Base-by-base conservation (phyloP, 2,329 filamentous ascomycete genomes). In the Lachnellula occidentalis region DNA sequence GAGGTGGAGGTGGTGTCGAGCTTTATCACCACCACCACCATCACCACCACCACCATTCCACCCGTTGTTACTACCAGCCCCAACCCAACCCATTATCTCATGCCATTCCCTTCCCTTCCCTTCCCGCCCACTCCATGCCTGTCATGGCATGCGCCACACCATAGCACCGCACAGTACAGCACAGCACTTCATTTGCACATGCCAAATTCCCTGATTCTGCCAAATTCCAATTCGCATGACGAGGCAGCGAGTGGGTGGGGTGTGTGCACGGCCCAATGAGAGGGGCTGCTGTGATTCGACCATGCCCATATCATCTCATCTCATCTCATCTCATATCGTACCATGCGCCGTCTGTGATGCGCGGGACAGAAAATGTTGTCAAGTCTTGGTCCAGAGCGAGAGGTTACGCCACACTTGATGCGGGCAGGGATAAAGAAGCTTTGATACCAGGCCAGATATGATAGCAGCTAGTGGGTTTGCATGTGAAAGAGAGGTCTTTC, bases 101-200 rank as follows among this genome's bases (percentile, higher is more conserved):
- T 21, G 27, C 34, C 37, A 24, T 42, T 31, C 48, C n/a, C 5
- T 6, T 24, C n/a, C n/a, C n/a, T n/a, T n/a, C n/a, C n/a, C n/a
- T n/a, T n/a, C n/a, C n/a, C n/a, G n/a, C n/a, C n/a, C n/a, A n/a
- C n/a, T n/a, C n/a, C n/a, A n/a, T n/a, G n/a, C n/a, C n/a, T n/a
- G n/a, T n/a, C n/a, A n/a, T n/a, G n/a, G n/a, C n/a, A 37, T 57
- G 51, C 55, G 55, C 55, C 55, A 57, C 51, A 57, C 36, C 36
- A 51, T 9, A 24, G 43, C 5, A 24, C 24, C 5, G 24, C 24
- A 24, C 15, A 24, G 43, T n/a, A n/a, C n/a, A n/a, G n/a, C n/a
- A n/a, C n/a, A n/a, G n/a, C n/a, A n/a, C 43, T 22, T 22, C 17
- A 53, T 57, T 57, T 57, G 51, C 55, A 57, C 54, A 51, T 57